Evolutionary conservation across 495 filamentous ascomycete species (phyloP), one percentile per base, ranked within the genome.

Genomic region (Neurospora sp.): DNA sequence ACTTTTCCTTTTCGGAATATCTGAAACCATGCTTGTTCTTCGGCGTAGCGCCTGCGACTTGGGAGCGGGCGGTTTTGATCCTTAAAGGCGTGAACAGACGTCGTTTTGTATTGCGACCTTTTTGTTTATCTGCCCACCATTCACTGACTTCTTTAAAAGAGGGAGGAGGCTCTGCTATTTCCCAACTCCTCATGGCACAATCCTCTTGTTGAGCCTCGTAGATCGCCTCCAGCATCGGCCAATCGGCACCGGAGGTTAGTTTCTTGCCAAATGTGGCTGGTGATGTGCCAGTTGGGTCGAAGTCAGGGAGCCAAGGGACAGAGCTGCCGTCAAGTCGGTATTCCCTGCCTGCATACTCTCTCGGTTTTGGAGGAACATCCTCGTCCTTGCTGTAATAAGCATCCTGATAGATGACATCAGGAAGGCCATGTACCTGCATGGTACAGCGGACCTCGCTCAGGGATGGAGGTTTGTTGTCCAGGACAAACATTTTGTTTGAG

Each of bases 21-120:
- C 93, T 96, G 83, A 94, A 93, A 3, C 92, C 93, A 78, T 93
- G 86, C 68, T 87, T 90, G 76, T 93, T 93, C 76, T 87, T 93
- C 69, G 97, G 96, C 2, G 96, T 98, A 0, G 94, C 90, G 0
- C 91, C 94, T 40, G 94, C 92, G 73, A 99, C 93, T 81, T 98
- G 94, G 3, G 93, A 96, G 10, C 96, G 76, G 53, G 88, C 81
- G 40, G 82, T 70, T 45, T 81, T 80, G 68, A 45, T 71, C 18
- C 31, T 83, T 68, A 79, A 61, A 80, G 87, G 22, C 87, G 86
- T 8, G 89, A 69, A 53, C 39, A 16, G 53, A 16, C 12, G 12
- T 65, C 53, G 53, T 75, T 68, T 72, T 59, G 68, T 75, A 80
- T 59, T 41, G 72, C 39, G 73, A 53, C 10, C 68, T 69, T 47